Evolutionary conservation across 768 basidiomycete species (phyloP), one percentile per base, ranked within the genome.

Genomic region (Trametes villosa): DNA sequence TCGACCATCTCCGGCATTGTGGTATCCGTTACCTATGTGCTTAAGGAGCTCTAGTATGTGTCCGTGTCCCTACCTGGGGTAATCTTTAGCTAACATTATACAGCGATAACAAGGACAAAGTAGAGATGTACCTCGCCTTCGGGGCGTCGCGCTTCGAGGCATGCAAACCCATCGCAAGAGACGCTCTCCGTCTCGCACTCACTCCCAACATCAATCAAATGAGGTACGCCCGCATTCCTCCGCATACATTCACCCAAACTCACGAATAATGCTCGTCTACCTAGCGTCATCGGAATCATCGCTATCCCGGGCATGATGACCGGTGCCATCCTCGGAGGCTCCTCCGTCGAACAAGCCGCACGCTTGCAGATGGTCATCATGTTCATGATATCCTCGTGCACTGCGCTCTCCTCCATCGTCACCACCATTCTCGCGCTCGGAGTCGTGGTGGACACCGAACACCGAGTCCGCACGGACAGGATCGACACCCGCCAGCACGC

Each of bases 291-390:
- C 9, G 88, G 89, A 7, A 87, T 89, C 57, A 89, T 91, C 55
- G 76, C 88, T n/a, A 91, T 90, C 56, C 89, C 89, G 1, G 92
- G 92, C 3, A 94, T 92, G 91, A 93, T 95, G 91, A 92, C 91
- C 0, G 94, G 94, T 65, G 91, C 94, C 5, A 88, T 96, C 61
- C 85, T 95, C 13, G 94, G 91, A 13, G 94, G 93, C 0, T 84
- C 90, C 12, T 87, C 88, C 30, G 90, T 95, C 41, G 81, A 91
- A 20, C 92, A 93, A 73, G 94, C 94, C 0, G 91, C 91, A 2
- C 85, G 86, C 52, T 76, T 95, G 17, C 94, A 95, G 67, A 94
- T 94, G 88, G 86, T 96, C 59, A 92, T 96, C 76, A 91, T 94
- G 86, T 95, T 96, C 74, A 91, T 95, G 89, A 92, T 95, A 45